Base-by-base conservation (phyloP, 345 rosid genomes). In the Streptanthus diversifolius region DNA sequence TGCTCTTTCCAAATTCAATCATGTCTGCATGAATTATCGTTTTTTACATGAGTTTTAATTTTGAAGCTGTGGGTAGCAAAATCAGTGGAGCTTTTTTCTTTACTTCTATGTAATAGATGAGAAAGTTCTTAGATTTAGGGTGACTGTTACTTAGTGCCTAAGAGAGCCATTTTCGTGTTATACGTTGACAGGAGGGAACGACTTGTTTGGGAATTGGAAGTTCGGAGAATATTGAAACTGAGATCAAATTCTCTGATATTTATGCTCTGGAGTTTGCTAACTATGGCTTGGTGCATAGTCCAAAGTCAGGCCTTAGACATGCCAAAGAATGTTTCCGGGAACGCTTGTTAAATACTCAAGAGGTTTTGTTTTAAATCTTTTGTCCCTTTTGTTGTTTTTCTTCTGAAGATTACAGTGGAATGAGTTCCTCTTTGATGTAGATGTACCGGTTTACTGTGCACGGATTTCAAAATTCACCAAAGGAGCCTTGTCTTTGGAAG, bases 401-500 rank as follows among this genome's bases (percentile, higher is more conserved):
- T 29, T 69, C 14, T 60, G 22, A 56, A n/a, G 47, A 32, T 40
- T 41, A 8, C 4, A 3, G 68, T 40, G 57, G 51, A 9, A 52
- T 5, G 57, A 61, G 12, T 61, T 56, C 14, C 36, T 49, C 24
- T 57, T 14, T 36, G 7, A 44, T 82, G 73, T 86, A 93, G 98
- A 85, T 90, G 90, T 74, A 72, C 71, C 82, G 83, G 60, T 89
- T 93, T 73, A 64, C 76, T 4, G 88, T 87, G 12, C 87, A 87
- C 32, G 83, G 92, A 25, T 53, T 83, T 53, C 82, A 75, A 77
- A 84, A 55, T 65, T 88, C 97, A 5, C 75, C 70, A 9, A 71
- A 82, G 17, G 87, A 88, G 77, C 92, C 95, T 78, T 86, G 89
- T 68, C 82, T 82, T 36, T 88, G 90, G 91, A 72, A 76, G 44